Evolutionary conservation across 768 basidiomycete genomes (phyloP).

Genomic region (Phylloporus arenicola): DNA sequence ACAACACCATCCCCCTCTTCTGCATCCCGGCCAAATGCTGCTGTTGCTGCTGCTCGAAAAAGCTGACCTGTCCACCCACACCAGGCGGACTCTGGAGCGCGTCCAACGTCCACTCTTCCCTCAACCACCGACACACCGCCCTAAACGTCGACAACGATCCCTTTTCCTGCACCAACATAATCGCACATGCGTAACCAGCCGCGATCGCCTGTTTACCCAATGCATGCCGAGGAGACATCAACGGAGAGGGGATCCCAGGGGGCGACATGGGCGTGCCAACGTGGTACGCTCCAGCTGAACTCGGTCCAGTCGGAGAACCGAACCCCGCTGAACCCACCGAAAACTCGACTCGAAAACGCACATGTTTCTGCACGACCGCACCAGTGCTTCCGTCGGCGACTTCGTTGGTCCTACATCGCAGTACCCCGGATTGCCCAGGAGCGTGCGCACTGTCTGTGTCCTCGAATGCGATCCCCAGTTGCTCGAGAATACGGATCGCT

Average conservation of each 20-base stretch:
- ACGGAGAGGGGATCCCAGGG: conserved; percentile 15
- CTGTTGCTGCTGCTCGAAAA: conserved; percentile 36
- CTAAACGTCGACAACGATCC: conserved; percentile 87
- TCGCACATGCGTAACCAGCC: conserved; percentile 48
- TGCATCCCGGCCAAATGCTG: background rate
- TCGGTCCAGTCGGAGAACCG: conserved; percentile 5
- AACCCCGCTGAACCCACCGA: conserved; percentile 26
- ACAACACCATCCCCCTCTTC: conserved; percentile 31
- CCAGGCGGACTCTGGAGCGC: conserved; percentile 26
- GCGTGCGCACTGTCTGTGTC: conserved; percentile 33
- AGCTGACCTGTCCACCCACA: conserved; percentile 33
- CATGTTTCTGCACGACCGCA: conserved; percentile 58
- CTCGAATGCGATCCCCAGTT: conserved; percentile 61
- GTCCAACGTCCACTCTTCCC: conserved; percentile 59
- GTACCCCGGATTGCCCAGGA: conserved; percentile 20
- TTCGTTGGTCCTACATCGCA: conserved; percentile 53
- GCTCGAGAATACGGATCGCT: conserved; percentile 57
- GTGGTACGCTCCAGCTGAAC: background rate
- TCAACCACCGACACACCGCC: conserved; percentile 64
- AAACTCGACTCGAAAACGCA: conserved; percentile 84
- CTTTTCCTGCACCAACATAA: conserved; percentile 84
- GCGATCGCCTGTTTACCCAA: conserved; percentile 22
- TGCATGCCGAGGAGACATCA: conserved; percentile 26
- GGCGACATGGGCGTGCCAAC: conserved; percentile 20
- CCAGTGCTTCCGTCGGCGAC: conserved; percentile 35